A percentile compares a stretch with the other conserved stretches of the same genome.
These are phyloP conservation scores for Cucurbita moschata DNA, from an alignment of 306 rosid species.

Conservation along the genomic window DNA sequence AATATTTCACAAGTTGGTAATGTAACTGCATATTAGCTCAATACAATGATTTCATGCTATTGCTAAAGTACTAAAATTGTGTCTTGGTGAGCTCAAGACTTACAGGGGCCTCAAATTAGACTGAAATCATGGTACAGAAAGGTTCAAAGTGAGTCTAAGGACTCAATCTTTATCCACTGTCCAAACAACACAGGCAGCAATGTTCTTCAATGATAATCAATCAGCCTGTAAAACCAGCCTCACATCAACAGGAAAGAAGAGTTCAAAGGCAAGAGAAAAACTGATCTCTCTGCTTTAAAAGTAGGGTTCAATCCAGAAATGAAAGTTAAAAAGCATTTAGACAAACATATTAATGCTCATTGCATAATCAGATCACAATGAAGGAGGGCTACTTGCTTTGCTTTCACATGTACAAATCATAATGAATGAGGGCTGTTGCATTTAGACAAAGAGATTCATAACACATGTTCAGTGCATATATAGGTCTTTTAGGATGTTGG, in stretches of 20 bases:
- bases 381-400: background rate
- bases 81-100: background rate
- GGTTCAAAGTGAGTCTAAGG: background rate
- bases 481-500: background rate
- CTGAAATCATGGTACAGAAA: background rate
- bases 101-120: background rate
- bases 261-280: background rate
- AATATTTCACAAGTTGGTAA: background rate
- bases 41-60: background rate
- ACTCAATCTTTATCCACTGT: background rate
- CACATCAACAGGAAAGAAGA: background rate
- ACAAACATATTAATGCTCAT: slow-evolving; percentile 1
- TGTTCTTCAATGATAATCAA: background rate
- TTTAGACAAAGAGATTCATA: slow-evolving; percentile 2
- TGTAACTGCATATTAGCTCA: background rate
- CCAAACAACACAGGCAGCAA: slow-evolving; percentile 4
- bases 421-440: background rate
- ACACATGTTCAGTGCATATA: slow-evolving; percentile 2
- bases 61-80: background rate
- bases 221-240: background rate
- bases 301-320: slow-evolving; percentile 2
- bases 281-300: background rate
- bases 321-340: slow-evolving; percentile 2
- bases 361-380: background rate
- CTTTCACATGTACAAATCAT: background rate